A percentile compares a stretch with the other conserved stretches of the same genome.
These are phyloP conservation scores for Rhamnella rubrinervis DNA, from an alignment of 331 rosid species.

Conservation along the genomic window DNA sequence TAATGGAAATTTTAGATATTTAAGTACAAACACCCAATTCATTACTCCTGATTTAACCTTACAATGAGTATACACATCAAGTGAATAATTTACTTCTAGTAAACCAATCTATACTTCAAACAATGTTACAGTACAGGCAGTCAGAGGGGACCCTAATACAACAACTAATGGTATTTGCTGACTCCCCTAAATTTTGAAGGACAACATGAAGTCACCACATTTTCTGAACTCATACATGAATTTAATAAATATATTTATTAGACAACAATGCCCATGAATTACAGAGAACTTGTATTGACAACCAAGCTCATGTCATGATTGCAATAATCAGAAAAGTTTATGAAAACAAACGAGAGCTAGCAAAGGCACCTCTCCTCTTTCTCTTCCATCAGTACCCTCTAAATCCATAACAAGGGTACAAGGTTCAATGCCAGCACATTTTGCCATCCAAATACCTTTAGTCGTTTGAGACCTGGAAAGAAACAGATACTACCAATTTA, in stretches of 20 bases:
- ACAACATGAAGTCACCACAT: too few species aligned
- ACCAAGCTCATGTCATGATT: constrained; percentile 10
- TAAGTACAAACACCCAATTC: too few species aligned
- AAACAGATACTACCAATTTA: constrained; percentile 22
- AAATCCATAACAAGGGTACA: constrained; percentile 96
- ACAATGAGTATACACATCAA: too few species aligned
- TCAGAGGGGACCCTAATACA: too few species aligned
- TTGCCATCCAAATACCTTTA: constrained; percentile 98
- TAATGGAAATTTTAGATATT: too few species aligned
- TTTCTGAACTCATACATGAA: neutral
- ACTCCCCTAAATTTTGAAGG: too few species aligned
- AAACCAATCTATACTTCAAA: too few species aligned
- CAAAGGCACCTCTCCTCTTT: constrained; percentile 92
- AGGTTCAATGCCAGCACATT: constrained; percentile 86
- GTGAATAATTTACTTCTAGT: too few species aligned
- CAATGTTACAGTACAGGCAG: too few species aligned
- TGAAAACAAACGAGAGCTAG: constrained; percentile 8
- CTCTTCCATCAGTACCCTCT: constrained; percentile 99
- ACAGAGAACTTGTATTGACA: constrained; percentile 2
- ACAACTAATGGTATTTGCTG: too few species aligned
- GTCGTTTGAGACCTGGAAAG: constrained; percentile 93
- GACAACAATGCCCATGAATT: neutral
- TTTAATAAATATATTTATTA: too few species aligned
- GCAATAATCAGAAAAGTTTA: constrained; percentile 4
- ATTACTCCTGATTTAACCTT: too few species aligned